These are phyloP conservation scores for Chaetomidium leptoderma DNA, from an alignment of 495 filamentous ascomycete species.

Conservation along the genomic window DNA sequence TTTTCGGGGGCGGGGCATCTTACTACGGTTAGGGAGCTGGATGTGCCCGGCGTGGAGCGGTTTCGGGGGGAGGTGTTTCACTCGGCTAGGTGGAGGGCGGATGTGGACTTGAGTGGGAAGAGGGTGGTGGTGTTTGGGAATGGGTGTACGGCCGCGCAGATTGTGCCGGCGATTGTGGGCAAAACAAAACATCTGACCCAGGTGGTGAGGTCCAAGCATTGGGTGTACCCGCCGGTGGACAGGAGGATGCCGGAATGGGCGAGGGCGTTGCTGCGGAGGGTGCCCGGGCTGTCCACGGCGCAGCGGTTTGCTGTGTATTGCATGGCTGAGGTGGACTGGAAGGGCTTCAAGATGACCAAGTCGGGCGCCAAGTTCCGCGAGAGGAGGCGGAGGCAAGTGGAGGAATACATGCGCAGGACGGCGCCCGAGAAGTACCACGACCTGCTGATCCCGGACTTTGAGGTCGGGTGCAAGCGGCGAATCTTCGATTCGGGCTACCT, in stretches of 20 bases:
- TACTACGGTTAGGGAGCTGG: constrained; percentile 32
- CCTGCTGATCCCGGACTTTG: constrained; percentile 42
- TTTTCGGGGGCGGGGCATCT: constrained; percentile 52
- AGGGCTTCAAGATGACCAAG: constrained; percentile 26
- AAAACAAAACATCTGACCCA: constrained; percentile 34
- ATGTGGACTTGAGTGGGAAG: constrained; percentile 46
- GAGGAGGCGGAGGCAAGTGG: constrained; percentile 15
- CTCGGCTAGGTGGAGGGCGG: constrained; percentile 53
- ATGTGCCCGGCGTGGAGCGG: constrained; percentile 50
- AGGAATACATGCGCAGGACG: constrained; percentile 35
- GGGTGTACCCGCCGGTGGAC: constrained; percentile 39
- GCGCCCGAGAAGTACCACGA: constrained; percentile 41
- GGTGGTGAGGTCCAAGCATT: constrained; percentile 30
- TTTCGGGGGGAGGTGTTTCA: constrained; percentile 57
- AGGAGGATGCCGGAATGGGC: constrained; percentile 9
- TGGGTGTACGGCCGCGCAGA: constrained; percentile 52
- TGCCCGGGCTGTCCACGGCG: constrained; percentile 29
- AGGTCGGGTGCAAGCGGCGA: constrained; percentile 43
- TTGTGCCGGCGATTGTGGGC: constrained; percentile 37
- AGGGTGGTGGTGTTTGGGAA: constrained; percentile 58
- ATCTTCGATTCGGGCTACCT: constrained; percentile 40
- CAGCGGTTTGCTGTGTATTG: constrained; percentile 31
- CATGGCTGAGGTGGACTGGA: constrained; percentile 24
- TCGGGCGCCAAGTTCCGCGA: constrained; percentile 14
- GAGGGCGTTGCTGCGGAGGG: constrained; percentile 17